Conservation (phyloP, 2,329 filamentous ascomycete genomes). For the Macrophomina pseudophaseolina region DNA sequence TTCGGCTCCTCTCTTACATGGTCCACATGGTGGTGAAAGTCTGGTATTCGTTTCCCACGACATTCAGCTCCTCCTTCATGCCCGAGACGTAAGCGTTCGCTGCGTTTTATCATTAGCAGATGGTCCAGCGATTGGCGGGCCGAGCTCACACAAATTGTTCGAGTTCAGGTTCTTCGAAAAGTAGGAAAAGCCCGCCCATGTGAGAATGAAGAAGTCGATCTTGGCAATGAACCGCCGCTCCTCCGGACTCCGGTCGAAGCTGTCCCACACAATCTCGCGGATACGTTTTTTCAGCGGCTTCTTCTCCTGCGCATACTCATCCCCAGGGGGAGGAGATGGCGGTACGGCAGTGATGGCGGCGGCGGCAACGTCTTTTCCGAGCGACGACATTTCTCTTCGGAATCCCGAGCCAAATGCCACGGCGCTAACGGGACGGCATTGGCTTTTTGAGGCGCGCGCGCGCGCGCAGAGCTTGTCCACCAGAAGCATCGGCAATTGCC, state of each 20-base stretch:
- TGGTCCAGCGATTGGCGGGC: fast-evolving
- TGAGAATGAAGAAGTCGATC: conserved; percentile 21
- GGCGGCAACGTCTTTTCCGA: not conserved
- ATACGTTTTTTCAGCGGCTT: not conserved
- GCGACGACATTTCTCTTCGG: not conserved
- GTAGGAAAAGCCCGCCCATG: conserved; percentile 15
- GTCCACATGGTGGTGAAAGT: conserved; percentile 24
- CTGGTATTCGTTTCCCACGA: conserved; percentile 64
- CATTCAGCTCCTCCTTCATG: conserved; percentile 39
- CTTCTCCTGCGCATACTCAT: not conserved
- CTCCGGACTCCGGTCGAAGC: conserved; percentile 1
- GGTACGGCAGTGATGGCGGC: not conserved
- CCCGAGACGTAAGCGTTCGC: conserved; percentile 53
- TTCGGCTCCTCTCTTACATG: not conserved
- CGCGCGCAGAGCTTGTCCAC: not conserved
- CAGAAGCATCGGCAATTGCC: not conserved
- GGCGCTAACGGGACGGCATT: not conserved
- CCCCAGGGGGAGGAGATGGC: not conserved
- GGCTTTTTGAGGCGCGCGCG: not conserved
- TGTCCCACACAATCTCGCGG: conserved; percentile 1
- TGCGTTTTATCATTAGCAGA: not conserved
- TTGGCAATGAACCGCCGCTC: conserved; percentile 6
- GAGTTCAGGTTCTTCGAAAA: conserved; percentile 22
- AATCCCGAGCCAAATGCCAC: not conserved
- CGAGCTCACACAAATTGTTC: conserved; percentile 7